Base-by-base conservation (phyloP, 768 basidiomycete genomes). In the Heimioporus sp. region DNA sequence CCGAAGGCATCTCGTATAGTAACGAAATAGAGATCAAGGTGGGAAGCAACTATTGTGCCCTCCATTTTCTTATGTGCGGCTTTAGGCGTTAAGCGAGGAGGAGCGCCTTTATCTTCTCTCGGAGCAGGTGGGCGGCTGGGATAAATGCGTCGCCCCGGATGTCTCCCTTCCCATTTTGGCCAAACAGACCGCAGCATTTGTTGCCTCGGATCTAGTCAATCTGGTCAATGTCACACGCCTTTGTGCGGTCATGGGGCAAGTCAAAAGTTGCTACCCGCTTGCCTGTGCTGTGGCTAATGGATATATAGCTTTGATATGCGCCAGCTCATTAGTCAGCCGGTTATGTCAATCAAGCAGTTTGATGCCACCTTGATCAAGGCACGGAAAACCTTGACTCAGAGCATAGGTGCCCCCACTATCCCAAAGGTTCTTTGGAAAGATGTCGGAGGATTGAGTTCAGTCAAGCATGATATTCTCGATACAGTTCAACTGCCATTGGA, bases 391-490 rank as follows among this genome's bases (percentile, higher is more conserved):
- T 95, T 95, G 68, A 88, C 91, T 9, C 91, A 94, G 65, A 92
- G 81, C 63, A 96, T 98, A 53, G 96, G 95, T n/a, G 92, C 93
- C 21, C 97, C 97, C 0, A 94, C 89, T 59, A 99, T 99, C 34
- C 97, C 97, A 1, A 87, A 79, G 56, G 94, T 99, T 1, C 80
- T 87, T 0, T 99, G 97, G 97, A 93, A 98, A 67, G 97, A 99
- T 66, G 88, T 99, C 12, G 97, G 97, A 24, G 97, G 97, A 5
- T 73, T 99, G 11, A 85, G 83, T 3, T 73, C 77, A 53, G 92
- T 97, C 52, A 98, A 98, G 66, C 70, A 81, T 35, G 96, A 98
- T 60, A 98, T 99, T 48, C 73, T 98, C 52, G 96, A 99, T 62
- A 99, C 95, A 17, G 90, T 98, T 40, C 93, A 97, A 63, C 74